A percentile compares a stretch with the other conserved stretches of the same genome.
Evolutionary conservation across 345 rosid species (phyloP).

Genomic region (Dipteronia sinensis): DNA sequence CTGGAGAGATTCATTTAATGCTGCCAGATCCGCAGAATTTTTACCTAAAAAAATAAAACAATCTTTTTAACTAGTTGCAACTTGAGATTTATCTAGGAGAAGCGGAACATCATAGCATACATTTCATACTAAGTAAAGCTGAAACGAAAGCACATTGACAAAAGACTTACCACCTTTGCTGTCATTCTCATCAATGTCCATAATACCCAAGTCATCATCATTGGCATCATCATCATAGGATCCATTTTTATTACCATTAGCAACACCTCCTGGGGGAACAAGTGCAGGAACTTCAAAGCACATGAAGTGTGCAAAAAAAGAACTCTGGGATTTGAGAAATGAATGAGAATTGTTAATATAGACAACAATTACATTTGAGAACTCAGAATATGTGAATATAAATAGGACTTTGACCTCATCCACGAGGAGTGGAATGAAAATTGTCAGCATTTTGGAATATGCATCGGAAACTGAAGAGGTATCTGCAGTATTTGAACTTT

Average conservation of each 20-base stretch:
- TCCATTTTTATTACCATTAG: slow-evolving; percentile 60
- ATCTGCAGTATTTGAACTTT: slow-evolving; percentile 64
- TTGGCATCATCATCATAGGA: slow-evolving; percentile 52
- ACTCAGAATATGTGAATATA: slow-evolving; percentile 15
- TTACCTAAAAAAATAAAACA: slow-evolving; percentile 58
- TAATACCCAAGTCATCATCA: slow-evolving; percentile 92
- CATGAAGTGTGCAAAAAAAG: slow-evolving; percentile 99
- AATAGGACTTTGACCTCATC: slow-evolving; percentile 70
- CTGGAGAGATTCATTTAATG: slow-evolving; percentile 91
- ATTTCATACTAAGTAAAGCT: slow-evolving; percentile 18
- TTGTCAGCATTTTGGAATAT: slow-evolving; percentile 95
- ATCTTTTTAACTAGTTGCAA: slow-evolving; percentile 13
- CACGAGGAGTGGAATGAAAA: slow-evolving; percentile 95
- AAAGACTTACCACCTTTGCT: slow-evolving; percentile 62
- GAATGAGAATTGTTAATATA: slow-evolving; percentile 12
- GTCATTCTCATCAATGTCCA: slow-evolving; percentile 90
- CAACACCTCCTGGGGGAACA: slow-evolving; percentile 77
- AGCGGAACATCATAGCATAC: slow-evolving; percentile 14
- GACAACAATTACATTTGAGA: slow-evolving; percentile 16
- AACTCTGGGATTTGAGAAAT: slow-evolving; percentile 72
- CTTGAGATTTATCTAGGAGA: slow-evolving; percentile 15
- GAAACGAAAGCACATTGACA: slow-evolving; percentile 15
- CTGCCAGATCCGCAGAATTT: slow-evolving; percentile 69
- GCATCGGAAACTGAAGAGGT: slow-evolving; percentile 96
- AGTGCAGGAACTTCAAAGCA: slow-evolving; percentile 99